phyloP scores from a whole-genome alignment of 108 stramenopile genomes.

The Skeletonema tropicum region DNA sequence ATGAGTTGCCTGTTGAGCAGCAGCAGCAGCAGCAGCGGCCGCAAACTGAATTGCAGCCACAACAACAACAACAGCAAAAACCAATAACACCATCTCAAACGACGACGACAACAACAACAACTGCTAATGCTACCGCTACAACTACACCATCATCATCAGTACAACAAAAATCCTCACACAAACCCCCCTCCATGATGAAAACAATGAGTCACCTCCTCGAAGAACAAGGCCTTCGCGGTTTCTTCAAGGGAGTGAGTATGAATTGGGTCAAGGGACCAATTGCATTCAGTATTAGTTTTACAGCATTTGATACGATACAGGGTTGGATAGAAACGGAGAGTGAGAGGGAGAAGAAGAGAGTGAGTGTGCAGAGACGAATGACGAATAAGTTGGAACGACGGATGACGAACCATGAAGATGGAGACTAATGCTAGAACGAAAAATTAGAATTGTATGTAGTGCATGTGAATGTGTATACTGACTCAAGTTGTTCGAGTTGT shows the following conservation, averaged over 20 bases:
- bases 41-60: slow-evolving; percentile 20
- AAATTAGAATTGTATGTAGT: neutral
- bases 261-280: slow-evolving; percentile 99
- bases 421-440: neutral
- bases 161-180: slow-evolving; percentile 28
- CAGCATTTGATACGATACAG: slow-evolving; percentile 90
- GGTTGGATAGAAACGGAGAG: slow-evolving; percentile 59
- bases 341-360: slow-evolving; percentile 41
- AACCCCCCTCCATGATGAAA: slow-evolving; percentile 62
- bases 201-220: slow-evolving; percentile 73
- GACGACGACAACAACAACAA: neutral
- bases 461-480: neutral
- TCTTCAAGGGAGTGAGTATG: slow-evolving; percentile 96
- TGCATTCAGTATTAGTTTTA: slow-evolving; percentile 95
- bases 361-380: slow-evolving; percentile 29
- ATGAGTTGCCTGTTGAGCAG: slow-evolving; percentile 26
- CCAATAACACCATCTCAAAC: neutral
- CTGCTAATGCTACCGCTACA: neutral
- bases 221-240: slow-evolving; percentile 90
- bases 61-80: neutral
- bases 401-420: neutral
- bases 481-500: neutral
- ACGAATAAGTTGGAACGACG: slow-evolving; percentile 29
- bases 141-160: neutral
- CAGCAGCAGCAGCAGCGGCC: slow-evolving; percentile 1